Conservation (phyloP, 495 filamentous ascomycete genomes). For the Hyaloscypha variabilis region DNA sequence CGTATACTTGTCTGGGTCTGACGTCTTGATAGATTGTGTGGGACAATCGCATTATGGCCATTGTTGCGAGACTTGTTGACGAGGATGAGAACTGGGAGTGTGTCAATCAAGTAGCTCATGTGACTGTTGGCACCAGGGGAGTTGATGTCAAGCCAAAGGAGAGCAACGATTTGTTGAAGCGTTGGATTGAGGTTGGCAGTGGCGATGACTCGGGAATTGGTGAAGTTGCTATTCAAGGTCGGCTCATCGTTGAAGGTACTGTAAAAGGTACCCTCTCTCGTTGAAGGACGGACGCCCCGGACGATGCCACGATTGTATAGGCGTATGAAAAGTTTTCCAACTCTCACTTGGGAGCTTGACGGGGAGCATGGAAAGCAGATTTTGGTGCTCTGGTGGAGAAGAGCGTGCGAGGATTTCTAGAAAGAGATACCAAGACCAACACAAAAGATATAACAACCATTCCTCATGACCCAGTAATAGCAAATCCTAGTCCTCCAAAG, state of each 20-base stretch:
- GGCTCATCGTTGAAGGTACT: slow-evolving; percentile 25
- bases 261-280: slow-evolving; percentile 31
- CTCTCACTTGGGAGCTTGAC: neutral
- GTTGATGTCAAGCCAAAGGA: slow-evolving; percentile 84
- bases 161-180: slow-evolving; percentile 79
- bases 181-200: slow-evolving; percentile 61
- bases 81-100: slow-evolving; percentile 60
- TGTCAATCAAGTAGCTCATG: slow-evolving; percentile 78
- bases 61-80: slow-evolving; percentile 70
- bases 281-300: slow-evolving; percentile 3
- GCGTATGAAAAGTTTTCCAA: neutral
- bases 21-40: slow-evolving; percentile 61
- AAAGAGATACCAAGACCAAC: neutral
- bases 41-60: slow-evolving; percentile 83
- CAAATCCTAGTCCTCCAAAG: slow-evolving; percentile 2
- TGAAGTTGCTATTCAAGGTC: slow-evolving; percentile 49
- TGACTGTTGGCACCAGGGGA: slow-evolving; percentile 83
- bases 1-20: slow-evolving; percentile 8
- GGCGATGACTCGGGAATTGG: slow-evolving; percentile 46
- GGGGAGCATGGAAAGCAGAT: neutral
- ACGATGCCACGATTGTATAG: neutral
- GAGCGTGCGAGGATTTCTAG: neutral
- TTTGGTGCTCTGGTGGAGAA: neutral
- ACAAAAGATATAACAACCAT: neutral
- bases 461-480: neutral